Evolutionary conservation across 192 early-diverging fungal genomes (phyloP).

Genomic region (Backusella sp.): DNA sequence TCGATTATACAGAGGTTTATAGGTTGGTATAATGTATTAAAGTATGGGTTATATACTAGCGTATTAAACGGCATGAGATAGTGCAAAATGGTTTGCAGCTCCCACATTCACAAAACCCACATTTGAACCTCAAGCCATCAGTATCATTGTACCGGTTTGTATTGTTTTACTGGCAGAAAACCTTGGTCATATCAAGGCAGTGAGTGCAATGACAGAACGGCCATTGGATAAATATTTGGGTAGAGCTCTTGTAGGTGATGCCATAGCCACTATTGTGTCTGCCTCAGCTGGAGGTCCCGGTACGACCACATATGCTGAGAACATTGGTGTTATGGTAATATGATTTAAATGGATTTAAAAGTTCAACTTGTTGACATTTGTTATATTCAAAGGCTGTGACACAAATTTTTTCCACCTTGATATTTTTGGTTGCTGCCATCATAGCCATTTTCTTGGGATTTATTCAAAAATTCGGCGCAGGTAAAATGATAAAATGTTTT

Average conservation of each 20-base stretch:
- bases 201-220: constrained; percentile 42
- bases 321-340: constrained; percentile 50
- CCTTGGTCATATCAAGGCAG: constrained; percentile 55
- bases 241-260: constrained; percentile 52
- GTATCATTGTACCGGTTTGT: constrained; percentile 50
- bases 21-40: neutral
- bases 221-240: constrained; percentile 50
- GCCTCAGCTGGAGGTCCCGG: constrained; percentile 43
- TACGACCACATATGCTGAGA: constrained; percentile 57
- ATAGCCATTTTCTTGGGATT: constrained; percentile 54
- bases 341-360: no score
- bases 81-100: constrained; percentile 45
- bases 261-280: constrained; percentile 52
- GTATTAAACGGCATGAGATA: neutral
- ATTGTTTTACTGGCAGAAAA: constrained; percentile 56
- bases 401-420: constrained; percentile 50
- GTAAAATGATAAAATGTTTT: neutral
- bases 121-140: constrained; percentile 46
- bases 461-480: constrained; percentile 57
- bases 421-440: constrained; percentile 52
- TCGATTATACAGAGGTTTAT: constrained; percentile 37
- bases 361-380: no score
- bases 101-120: constrained; percentile 40
- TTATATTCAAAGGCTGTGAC: constrained; percentile 33
- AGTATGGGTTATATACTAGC: neutral